Base-by-base conservation (phyloP, 2,329 filamentous ascomycete genomes). In the Sporothrix luriei region DNA sequence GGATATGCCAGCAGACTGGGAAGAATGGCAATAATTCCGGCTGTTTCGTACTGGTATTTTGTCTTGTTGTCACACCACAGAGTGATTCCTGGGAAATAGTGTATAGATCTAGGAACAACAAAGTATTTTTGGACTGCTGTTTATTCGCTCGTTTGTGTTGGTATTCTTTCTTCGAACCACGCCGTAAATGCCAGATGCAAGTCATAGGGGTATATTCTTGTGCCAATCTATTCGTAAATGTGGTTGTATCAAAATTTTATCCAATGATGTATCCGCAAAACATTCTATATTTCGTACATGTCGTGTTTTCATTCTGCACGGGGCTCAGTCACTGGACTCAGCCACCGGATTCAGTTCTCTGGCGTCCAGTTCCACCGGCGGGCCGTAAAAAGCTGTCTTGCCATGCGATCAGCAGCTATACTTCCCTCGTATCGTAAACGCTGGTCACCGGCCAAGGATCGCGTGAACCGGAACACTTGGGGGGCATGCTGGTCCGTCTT, bases 291-390 rank as follows among this genome's bases (percentile, higher is more conserved):
- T 16, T 16, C 9, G 14, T 2, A 26, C 67, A 13, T 14, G 24
- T 64, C 59, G 26, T 24, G 2, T 9, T 6, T 51, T 16, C 40
- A 33, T 33, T 6, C 6, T 33, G 33, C 33, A 33, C 33, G 6
- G 33, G 7, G 9, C 33, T 33, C 33, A 33, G 33, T 33, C 7
- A n/a, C n/a, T n/a, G n/a, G n/a, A n/a, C n/a, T n/a, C n/a, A n/a
- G 38, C 38, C 10, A 9, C 14, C 14, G 4, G 2, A 19, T 29
- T 71, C 68, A 78, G 11, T 80, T 73, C 72, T 86, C 84, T 0
- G 85, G 83, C 16, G 85, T 86, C 87, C 87, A 89, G 73, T 88
- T 81, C 87, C 87, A 89, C 66, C 78, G 79, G 16, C 81, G 78
- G 0, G 86, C 84, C 11, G 84, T 87, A 71, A 89, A 89, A 6